A percentile compares a stretch with the other conserved stretches of the same genome.
Conservation (phyloP, 179 eudicot genomes). For the Gypsophila paniculata region DNA sequence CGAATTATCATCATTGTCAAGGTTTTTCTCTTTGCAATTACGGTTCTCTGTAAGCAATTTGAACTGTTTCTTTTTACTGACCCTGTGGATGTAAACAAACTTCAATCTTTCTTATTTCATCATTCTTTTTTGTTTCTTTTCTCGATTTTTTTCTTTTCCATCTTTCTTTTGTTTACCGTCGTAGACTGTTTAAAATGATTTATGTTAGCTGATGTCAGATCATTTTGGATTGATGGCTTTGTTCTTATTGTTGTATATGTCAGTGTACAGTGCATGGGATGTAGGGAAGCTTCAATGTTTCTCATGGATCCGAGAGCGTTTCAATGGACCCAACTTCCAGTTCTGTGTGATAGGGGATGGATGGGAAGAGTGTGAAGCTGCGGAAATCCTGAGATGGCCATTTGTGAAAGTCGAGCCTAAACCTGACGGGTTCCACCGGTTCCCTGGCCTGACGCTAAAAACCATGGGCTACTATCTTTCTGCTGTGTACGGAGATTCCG, state of each 20-base stretch:
- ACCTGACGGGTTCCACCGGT: constrained; percentile 63
- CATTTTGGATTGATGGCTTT: too few species aligned
- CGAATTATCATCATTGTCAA: neutral
- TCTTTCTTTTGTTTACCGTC: too few species aligned
- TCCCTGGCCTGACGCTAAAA: constrained; percentile 67
- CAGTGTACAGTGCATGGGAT: constrained; percentile 98
- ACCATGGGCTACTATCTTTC: constrained; percentile 67
- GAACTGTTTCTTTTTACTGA: neutral
- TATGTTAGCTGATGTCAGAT: too few species aligned
- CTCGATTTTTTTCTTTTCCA: too few species aligned
- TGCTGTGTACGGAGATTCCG: constrained; percentile 53
- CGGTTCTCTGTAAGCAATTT: neutral
- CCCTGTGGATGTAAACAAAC: too few species aligned
- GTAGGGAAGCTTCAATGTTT: constrained; percentile 86
- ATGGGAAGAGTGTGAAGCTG: constrained; percentile 95
- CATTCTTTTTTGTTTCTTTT: too few species aligned
- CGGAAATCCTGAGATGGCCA: constrained; percentile 78
- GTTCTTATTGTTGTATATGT: neutral
- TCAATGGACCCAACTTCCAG: constrained; percentile 53
- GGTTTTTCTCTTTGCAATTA: neutral
- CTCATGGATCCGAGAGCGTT: constrained; percentile 67
- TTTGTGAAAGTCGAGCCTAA: constrained; percentile 66
- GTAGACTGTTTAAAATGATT: too few species aligned
- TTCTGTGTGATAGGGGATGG: constrained; percentile 95
- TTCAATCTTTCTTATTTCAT: too few species aligned